These are phyloP conservation scores for Hypsizygus marmoreus DNA, from an alignment of 768 basidiomycete genomes.

Conservation along the genomic window DNA sequence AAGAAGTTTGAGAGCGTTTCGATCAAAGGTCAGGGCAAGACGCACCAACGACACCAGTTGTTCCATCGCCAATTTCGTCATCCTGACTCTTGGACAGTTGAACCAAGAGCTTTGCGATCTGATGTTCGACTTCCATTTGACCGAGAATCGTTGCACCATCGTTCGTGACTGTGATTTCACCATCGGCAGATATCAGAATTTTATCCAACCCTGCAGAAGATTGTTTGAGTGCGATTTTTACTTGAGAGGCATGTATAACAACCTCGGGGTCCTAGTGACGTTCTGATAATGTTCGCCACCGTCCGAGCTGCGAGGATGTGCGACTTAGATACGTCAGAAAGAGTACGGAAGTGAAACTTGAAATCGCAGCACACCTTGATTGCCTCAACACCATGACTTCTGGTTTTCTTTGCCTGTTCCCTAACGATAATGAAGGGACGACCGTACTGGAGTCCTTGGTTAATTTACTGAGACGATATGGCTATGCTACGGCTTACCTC, in stretches of 20 bases:
- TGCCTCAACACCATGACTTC: slow-evolving; percentile 89
- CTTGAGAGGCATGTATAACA: slow-evolving; percentile 14
- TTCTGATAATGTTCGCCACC: slow-evolving; percentile 92
- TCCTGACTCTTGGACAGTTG: slow-evolving; percentile 98
- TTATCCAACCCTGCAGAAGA: slow-evolving; percentile 78
- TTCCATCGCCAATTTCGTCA: slow-evolving; percentile 99
- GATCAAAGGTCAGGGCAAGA: slow-evolving; percentile 19
- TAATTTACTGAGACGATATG: slow-evolving; percentile 8
- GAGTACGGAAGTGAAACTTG: slow-evolving; percentile 14
- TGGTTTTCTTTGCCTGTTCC: slow-evolving; percentile 90
- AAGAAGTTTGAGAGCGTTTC: slow-evolving; percentile 1
- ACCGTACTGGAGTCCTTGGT: slow-evolving; percentile 65
- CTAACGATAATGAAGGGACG: slow-evolving; percentile 97
- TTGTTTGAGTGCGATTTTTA: slow-evolving; percentile 1
- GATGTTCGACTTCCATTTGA: slow-evolving; percentile 99
- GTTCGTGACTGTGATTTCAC: slow-evolving; percentile 99
- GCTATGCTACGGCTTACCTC: slow-evolving; percentile 50
- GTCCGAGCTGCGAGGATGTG: slow-evolving; percentile 96
- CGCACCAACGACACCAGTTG: slow-evolving; percentile 97
- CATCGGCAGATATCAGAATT: slow-evolving; percentile 93
- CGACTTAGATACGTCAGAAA: slow-evolving; percentile 45
- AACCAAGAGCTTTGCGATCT: slow-evolving; percentile 97
- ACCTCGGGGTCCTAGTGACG: slow-evolving; percentile 95
- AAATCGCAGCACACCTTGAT: slow-evolving; percentile 69
- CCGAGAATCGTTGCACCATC: slow-evolving; percentile 98